Evolutionary conservation across 2,329 filamentous ascomycete genomes (phyloP), one percentile per base, ranked within the genome.

Genomic region (Apiospora saccharicola): DNA sequence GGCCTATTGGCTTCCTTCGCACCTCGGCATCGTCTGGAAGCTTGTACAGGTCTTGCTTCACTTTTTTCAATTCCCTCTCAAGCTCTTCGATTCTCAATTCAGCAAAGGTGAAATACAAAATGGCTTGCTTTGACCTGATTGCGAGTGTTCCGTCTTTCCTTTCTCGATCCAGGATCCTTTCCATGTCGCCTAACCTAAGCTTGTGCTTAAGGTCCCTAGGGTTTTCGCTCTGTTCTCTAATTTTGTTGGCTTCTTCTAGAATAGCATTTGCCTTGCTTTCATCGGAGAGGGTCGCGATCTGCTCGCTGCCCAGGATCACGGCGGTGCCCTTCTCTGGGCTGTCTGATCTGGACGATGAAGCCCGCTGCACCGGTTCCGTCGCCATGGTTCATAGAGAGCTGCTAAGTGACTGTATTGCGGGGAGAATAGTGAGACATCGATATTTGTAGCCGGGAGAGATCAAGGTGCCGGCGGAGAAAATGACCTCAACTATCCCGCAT

Each of bases 121-220:
- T 3, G 30, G 53, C 53, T 19, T 61, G 53, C 8, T 37, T 61
- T 3, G 53, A 19, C 19, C 53, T 41, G 53, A 0, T 37, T 13
- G 16, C 26, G 1, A 61, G 16, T 7, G 16, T 37, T 7, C 30
- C 53, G 1, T 61, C 30, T 0, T 37, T 30, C 5, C 30, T 61
- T 22, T 61, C 53, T 14, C 37, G 7, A 12, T 61, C 30, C 53
- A 61, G 14, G 16, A n/a, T n/a, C n/a, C n/a, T n/a, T n/a, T n/a
- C n/a, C n/a, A n/a, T n/a, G n/a, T n/a, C n/a, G n/a, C n/a, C n/a
- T n/a, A n/a, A n/a, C n/a, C n/a, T n/a, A 6, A 46, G 16, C 19
- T 19, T 46, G 3, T 2, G 0, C 14, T 19, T 0, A 22, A 61
- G 30, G 2, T 8, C 16, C 2, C 3, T 0, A 1, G 14, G 3